Evolutionary conservation across 78 protist species (phyloP), one percentile per base, ranked within the genome.

Genomic region (Dictyostelium brefeldianum): DNA sequence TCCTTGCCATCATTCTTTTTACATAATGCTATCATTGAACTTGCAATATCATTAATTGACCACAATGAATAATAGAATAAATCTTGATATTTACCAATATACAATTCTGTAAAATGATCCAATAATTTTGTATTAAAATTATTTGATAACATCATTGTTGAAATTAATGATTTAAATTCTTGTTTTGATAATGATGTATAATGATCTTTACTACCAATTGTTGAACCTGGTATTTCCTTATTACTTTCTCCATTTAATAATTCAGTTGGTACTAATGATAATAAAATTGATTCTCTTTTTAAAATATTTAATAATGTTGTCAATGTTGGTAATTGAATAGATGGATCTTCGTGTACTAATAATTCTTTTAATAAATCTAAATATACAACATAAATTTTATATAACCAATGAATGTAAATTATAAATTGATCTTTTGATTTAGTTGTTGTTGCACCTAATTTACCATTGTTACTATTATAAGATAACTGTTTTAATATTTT

Each of bases 241-340:
- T 36, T 36, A 7, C 27, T 29, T 5, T 11, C 43, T 31, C 29
- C 46, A n/a, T 46, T 74, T 22, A 64, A n/a, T 20, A 64, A 64
- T 43, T 69, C 77, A 10, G 48, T 50, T 22, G 80, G 81, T 43
- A 36, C 11, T 47, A 10, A 18, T 36, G 80, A 64, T n/a, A 56
- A 36, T 12, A 85, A 25, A 36, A 31, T n/a, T 48, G 92, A 85
- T 56, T 85, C 83, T 56, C 50, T 64, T 17, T 47, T 47, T 47
- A 85, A 62, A 57, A 85, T 73, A 18, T 53, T 12, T 31, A 85
- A 53, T 18, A 75, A 10, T 47, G 65, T 85, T 12, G 46, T 75
- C 3, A 85, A 12, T 11, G 77, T 18, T 75, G 92, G 92, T 17
- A 85, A 9, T 47, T 85, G 92, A 75, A 85, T 85, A 9, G 92